Base-by-base conservation (phyloP, 2,329 filamentous ascomycete genomes). In the Onygena corvina region DNA sequence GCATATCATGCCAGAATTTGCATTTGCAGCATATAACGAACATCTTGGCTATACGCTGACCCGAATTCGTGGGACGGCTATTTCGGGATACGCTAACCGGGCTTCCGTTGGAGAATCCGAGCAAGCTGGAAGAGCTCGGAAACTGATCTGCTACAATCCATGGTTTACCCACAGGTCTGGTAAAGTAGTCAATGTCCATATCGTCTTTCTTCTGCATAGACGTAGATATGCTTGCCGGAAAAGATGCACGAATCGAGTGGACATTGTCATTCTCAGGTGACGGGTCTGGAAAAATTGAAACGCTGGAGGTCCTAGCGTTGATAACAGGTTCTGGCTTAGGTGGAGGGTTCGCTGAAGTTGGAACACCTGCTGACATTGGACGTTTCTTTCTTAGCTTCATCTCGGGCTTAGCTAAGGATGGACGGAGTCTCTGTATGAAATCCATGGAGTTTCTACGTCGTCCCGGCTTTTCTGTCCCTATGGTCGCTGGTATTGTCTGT, bases 21-120 rank as follows among this genome's bases (percentile, higher is more conserved):
- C 67, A 70, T 47, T 61, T 58, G 51, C 67, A 70, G 52, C 67
- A 70, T 34, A 70, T 67, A 14, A 69, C 65, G 49, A 70, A 70
- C 9, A 67, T 50, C 49, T 70, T 70, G 20, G 58, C 57, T 35
- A 69, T 52, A 31, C 48, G 46, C 36, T 53, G 52, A 4, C 47
- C n/a, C 7, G 46, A 35, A 16, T 18, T 47, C 4, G 29, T 18
- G 8, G 46, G 30, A 14, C 42, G 42, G 14, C 3, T 20, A 16
- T 14, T 21, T 33, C 30, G 25, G 25, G 42, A 23, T 11, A 16
- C 12, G 18, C 30, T 29, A 12, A 14, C 20, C n/a, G 27, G 27
- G 21, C 14, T 33, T 4, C 25, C 42, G 11, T 11, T 36, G 9
- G 30, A 27, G 25, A 36, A 14, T 7, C 33, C 31, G 18, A 36